phyloP scores from a whole-genome alignment of 108 stramenopile species.

The Cyclotella sp. region DNA sequence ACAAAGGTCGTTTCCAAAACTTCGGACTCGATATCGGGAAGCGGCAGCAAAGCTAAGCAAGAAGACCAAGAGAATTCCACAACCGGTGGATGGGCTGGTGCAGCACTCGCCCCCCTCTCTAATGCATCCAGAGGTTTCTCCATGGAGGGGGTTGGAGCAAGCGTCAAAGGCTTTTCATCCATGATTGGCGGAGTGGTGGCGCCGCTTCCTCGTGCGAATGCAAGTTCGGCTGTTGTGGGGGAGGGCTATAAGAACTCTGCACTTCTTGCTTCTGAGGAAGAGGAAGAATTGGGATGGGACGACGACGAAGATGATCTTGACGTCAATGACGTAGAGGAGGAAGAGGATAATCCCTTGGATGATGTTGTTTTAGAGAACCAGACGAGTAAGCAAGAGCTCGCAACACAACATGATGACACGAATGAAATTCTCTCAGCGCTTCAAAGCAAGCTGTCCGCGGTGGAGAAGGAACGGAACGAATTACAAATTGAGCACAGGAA shows the following conservation, averaged over 20 bases:
- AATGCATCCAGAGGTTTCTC: conserved; percentile 3
- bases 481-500: conserved; percentile 36
- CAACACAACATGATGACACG: not conserved
- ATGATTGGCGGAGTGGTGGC: conserved; percentile 52
- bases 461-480: conserved; percentile 29
- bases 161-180: conserved; percentile 24
- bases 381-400: not conserved
- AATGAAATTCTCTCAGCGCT: conserved; percentile 28
- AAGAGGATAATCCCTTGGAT: not conserved
- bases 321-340: conserved; percentile 9
- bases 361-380: not conserved
- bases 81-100: not conserved
- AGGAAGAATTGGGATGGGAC: conserved; percentile 48
- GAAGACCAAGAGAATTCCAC: no score
- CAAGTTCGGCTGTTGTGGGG: not conserved
- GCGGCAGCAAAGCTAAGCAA: not conserved
- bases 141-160: conserved; percentile 18
- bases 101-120: not conserved
- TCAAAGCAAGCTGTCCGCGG: conserved; percentile 31
- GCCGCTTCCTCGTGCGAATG: not conserved
- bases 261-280: conserved; percentile 14
- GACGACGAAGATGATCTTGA: conserved; percentile 38
- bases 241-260: conserved; percentile 1
- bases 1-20: conserved; percentile 24
- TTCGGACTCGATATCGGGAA: not conserved